Evolutionary conservation across 257 asterid genomes (phyloP).

Genomic region (Przewalskia tangutica): DNA sequence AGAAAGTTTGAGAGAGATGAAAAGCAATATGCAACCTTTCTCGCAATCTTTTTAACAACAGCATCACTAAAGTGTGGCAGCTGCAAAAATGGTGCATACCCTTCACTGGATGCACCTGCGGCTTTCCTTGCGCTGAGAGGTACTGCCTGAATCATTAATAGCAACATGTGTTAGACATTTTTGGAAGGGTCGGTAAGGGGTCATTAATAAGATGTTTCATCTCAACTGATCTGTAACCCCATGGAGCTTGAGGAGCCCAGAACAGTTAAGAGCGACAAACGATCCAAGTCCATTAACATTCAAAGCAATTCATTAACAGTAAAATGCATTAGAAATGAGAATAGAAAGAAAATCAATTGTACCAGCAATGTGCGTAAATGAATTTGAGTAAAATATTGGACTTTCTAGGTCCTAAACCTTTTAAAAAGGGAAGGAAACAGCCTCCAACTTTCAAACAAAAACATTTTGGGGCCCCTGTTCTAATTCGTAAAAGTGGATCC

Average conservation of each 20-base stretch:
- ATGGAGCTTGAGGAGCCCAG: slow-evolving; percentile 18
- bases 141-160: slow-evolving; percentile 54
- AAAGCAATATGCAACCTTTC: slow-evolving; percentile 55
- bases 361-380: not conserved
- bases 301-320: not conserved
- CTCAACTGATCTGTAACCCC: slow-evolving; percentile 47
- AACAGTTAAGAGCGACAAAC: slow-evolving; percentile 28
- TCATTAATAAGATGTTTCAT: slow-evolving; percentile 12
- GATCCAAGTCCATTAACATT: too few species aligned
- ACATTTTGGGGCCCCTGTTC: too few species aligned
- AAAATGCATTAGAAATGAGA: not conserved
- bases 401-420: not conserved
- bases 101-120: slow-evolving; percentile 72
- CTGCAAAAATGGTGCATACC: slow-evolving; percentile 92
- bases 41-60: slow-evolving; percentile 69
- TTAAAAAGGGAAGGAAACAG: not conserved
- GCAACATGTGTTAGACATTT: too few species aligned
- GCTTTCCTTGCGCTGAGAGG: slow-evolving; percentile 89
- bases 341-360: not conserved
- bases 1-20: not conserved
- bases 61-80: slow-evolving; percentile 94
- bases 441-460: not conserved
- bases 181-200: too few species aligned
- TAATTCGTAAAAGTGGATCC: too few species aligned
- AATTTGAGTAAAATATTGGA: not conserved